These are phyloP conservation scores for Amanita subjunquillea DNA, from an alignment of 768 basidiomycete genomes.

Conservation along the genomic window DNA sequence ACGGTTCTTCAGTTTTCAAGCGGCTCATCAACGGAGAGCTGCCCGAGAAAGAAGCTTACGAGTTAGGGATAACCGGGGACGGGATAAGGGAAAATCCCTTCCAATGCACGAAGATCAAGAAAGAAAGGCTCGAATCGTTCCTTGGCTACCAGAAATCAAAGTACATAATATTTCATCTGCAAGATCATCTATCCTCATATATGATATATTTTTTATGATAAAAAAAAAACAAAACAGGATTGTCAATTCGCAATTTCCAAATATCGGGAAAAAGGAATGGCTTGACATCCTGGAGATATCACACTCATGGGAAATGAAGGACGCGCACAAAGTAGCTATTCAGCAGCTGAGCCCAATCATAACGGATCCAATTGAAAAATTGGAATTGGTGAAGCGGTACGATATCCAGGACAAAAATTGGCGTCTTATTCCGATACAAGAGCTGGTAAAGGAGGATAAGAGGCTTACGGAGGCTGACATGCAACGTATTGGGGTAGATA, in stretches of 20 bases:
- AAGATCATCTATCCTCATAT: not conserved
- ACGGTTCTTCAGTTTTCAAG: not conserved
- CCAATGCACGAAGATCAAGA: not conserved
- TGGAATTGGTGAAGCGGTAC: constrained; percentile 1
- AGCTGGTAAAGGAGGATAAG: constrained; percentile 14
- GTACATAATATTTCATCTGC: not conserved
- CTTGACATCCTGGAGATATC: constrained; percentile 7
- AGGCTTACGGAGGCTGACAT: constrained; percentile 17
- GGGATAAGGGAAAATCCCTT: not conserved
- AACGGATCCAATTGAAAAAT: not conserved
- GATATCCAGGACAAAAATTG: constrained; percentile 13
- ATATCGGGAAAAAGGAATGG: constrained; percentile 8
- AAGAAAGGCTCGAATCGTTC: not conserved
- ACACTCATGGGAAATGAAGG: constrained; percentile 7
- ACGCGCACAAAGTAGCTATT: not conserved
- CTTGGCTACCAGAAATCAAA: not conserved
- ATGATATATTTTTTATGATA: not conserved
- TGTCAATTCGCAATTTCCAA: no score
- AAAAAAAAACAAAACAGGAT: not conserved
- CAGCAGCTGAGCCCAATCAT: not conserved
- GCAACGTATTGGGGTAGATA: constrained; percentile 16
- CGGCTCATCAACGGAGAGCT: not conserved
- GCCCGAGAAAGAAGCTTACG: not conserved
- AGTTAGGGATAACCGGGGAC: not conserved
- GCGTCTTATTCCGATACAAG: constrained; percentile 19